phyloP scores from a whole-genome alignment of 2,329 filamentous ascomycete species.

The Cladobotryum mycophilum region DNA sequence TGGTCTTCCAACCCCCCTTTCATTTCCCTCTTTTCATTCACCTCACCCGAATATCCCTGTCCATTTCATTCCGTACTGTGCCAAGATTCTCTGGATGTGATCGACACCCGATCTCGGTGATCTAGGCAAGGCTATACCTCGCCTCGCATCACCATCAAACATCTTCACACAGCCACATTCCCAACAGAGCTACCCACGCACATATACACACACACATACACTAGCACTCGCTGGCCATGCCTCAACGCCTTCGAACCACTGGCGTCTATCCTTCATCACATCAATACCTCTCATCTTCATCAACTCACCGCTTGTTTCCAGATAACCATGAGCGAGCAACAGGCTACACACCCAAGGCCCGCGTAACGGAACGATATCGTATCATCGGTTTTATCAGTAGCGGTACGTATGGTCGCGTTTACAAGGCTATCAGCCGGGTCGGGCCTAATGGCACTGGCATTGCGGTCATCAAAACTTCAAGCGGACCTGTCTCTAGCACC shows the following conservation, averaged over 20 bases:
- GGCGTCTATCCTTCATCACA: conserved; percentile 19
- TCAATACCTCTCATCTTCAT: conserved; percentile 14
- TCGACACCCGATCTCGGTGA: conserved; percentile 12
- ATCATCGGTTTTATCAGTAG: conserved; percentile 98
- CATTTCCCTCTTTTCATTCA: neutral
- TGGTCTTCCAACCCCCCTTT: neutral
- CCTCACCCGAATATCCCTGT: conserved; percentile 5
- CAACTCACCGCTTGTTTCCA: conserved; percentile 35
- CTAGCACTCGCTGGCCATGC: conserved; percentile 21
- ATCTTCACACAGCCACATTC: neutral
- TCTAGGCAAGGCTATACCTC: conserved; percentile 6
- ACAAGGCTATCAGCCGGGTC: conserved; percentile 75
- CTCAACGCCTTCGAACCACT: conserved; percentile 28
- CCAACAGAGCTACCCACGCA: too few species aligned
- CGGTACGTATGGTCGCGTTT: conserved; percentile 95
- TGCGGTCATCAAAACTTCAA: conserved; percentile 6
- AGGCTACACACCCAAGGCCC: conserved; percentile 68
- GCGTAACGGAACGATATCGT: conserved; percentile 87
- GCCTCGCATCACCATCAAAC: neutral
- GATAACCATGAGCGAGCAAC: conserved; percentile 48
- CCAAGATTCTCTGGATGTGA: conserved; percentile 1
- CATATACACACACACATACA: neutral
- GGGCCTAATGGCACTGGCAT: neutral
- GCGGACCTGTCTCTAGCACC: conserved; percentile 19
- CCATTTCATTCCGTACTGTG: neutral